phyloP scores from a whole-genome alignment of 495 filamentous ascomycete genomes.

The Patellaria atrata region DNA sequence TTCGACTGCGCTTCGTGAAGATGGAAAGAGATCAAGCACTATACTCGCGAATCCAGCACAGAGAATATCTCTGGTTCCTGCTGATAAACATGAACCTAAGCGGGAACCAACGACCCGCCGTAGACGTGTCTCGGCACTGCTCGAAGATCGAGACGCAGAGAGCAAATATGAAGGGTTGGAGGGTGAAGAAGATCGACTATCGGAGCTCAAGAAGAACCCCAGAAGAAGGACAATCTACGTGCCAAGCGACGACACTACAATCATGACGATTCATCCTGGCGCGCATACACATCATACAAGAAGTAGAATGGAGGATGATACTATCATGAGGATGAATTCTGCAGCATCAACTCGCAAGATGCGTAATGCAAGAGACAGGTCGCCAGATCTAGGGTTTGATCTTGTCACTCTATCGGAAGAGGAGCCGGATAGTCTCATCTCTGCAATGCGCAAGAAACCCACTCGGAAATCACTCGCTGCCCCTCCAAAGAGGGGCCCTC shows the following conservation, averaged over 20 bases:
- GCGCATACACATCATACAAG: conserved; percentile 13
- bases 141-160: conserved; percentile 7
- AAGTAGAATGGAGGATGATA: conserved; percentile 29
- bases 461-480: conserved; percentile 25
- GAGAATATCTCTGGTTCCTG: conserved; percentile 9
- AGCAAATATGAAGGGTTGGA: conserved; percentile 12
- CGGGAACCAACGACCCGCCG: conserved; percentile 6
- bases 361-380: conserved; percentile 7
- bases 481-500: conserved; percentile 25
- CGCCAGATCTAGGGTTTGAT: conserved; percentile 18
- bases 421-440: conserved; percentile 12
- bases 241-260: conserved; percentile 30
- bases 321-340: conserved; percentile 31
- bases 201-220: conserved; percentile 24
- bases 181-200: conserved; percentile 9
- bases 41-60: conserved; percentile 17
- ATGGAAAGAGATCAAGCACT: conserved; percentile 3
- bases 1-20: conserved; percentile 3
- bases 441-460: conserved; percentile 15
- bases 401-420: conserved; percentile 22
- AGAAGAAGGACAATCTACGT: conserved; percentile 30
- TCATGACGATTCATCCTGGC: conserved; percentile 30
- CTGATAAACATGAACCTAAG: conserved; percentile 7
- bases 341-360: conserved; percentile 18
- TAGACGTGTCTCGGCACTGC: conserved; percentile 18